These are phyloP conservation scores for Paramarasmius palmivorus DNA, from an alignment of 1,284 basidiomycete genomes.

Conservation along the genomic window DNA sequence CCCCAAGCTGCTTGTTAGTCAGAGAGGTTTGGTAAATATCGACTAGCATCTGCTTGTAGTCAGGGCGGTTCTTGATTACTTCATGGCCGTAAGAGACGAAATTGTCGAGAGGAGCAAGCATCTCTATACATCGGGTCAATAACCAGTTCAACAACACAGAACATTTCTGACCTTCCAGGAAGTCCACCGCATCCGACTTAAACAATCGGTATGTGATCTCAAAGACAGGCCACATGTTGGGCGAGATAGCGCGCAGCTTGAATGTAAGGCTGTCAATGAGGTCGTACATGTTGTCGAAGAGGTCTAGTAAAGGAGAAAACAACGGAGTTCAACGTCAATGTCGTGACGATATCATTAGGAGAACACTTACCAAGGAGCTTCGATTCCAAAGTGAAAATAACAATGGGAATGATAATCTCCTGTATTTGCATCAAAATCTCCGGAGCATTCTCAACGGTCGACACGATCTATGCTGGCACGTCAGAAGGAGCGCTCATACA, in stretches of 20 bases:
- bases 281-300: slow-evolving; percentile 89
- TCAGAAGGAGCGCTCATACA: neutral
- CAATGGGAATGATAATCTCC: slow-evolving; percentile 78
- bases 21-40: slow-evolving; percentile 85
- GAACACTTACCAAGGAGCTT: slow-evolving; percentile 61
- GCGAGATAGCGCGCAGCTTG: slow-evolving; percentile 75
- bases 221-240: slow-evolving; percentile 86
- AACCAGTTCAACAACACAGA: slow-evolving; percentile 1
- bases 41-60: slow-evolving; percentile 81
- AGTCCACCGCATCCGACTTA: slow-evolving; percentile 84
- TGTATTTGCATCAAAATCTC: slow-evolving; percentile 83
- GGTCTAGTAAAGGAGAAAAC: slow-evolving; percentile 48
- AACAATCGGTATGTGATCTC: slow-evolving; percentile 84
- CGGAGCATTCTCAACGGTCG: slow-evolving; percentile 70
- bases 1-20: slow-evolving; percentile 73
- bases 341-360: slow-evolving; percentile 4
- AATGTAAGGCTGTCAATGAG: slow-evolving; percentile 86
- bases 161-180: slow-evolving; percentile 66
- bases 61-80: slow-evolving; percentile 67
- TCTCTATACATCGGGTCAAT: slow-evolving; percentile 54
- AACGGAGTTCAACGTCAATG: neutral
- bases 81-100: slow-evolving; percentile 86
- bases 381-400: slow-evolving; percentile 76
- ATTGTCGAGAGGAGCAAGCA: slow-evolving; percentile 89
- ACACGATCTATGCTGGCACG: slow-evolving; percentile 51